Evolutionary conservation across 2,329 filamentous ascomycete species (phyloP).

Genomic region (Fusarium subtropicale): DNA sequence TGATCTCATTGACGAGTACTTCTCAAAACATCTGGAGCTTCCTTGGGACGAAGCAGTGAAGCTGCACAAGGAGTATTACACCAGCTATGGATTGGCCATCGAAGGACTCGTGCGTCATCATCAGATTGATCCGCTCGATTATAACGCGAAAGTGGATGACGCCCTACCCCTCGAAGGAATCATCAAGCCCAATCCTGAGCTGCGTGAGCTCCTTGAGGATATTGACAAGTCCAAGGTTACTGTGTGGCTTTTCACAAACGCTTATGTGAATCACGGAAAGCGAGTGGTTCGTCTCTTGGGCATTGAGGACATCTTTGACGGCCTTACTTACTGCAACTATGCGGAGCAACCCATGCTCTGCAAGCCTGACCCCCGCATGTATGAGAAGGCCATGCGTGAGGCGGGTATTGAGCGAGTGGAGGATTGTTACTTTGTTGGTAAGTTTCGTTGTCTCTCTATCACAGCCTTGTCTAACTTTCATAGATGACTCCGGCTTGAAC

Average conservation of each 20-base stretch:
- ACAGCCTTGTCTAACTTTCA: not conserved
- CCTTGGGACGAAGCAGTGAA: conserved; percentile 81
- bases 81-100: conserved; percentile 95
- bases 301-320: conserved; percentile 91
- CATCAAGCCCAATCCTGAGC: conserved; percentile 79
- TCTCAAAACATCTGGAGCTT: conserved; percentile 77
- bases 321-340: conserved; percentile 96
- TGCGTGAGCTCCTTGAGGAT: conserved; percentile 81
- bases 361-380: conserved; percentile 89
- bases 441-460: conserved; percentile 49
- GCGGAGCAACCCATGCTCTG: conserved; percentile 77
- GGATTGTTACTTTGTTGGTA: conserved; percentile 93
- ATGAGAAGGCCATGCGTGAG: conserved; percentile 86
- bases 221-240: conserved; percentile 87
- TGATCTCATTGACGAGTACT: conserved; percentile 77
- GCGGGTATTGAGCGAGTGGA: conserved; percentile 75
- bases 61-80: conserved; percentile 93
- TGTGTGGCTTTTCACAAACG: conserved; percentile 96
- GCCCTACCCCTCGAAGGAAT: conserved; percentile 88
- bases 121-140: conserved; percentile 93
- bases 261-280: conserved; percentile 88
- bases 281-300: conserved; percentile 83
- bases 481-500: conserved; percentile 89
- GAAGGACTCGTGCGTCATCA: conserved; percentile 94
- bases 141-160: conserved; percentile 95